Base-by-base conservation (phyloP, 306 rosid genomes). In the Glycine latifolia region DNA sequence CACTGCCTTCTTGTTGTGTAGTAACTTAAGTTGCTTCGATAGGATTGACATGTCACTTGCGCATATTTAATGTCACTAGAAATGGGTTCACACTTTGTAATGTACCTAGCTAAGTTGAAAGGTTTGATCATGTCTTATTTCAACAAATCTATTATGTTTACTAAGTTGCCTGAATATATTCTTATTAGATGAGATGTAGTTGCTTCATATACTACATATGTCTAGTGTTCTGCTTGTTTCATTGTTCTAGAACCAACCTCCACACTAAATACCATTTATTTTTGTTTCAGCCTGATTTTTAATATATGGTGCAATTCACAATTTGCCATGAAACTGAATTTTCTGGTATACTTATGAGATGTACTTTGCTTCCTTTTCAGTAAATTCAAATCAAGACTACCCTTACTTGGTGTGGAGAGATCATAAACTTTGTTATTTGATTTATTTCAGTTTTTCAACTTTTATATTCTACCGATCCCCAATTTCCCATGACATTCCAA, bases 21-120 rank as follows among this genome's bases (percentile, higher is more conserved):
- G 67, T 87, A 79, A 89, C 78, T 50, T 77, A 47, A 56, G 70
- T 82, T 85, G 56, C 75, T 91, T 83, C 72, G 73, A 61, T 91
- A 95, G 96, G 98, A 84, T 82, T 46, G 56, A 90, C 80, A 89
- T 97, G 17, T 83, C 79, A 17, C 96, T 20, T 20, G 91, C 65
- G 94, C 99, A 17, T 95, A 91, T 86, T 89, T 95, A 55, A 89
- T 95, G 78, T 77, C 97, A 26, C 98, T 97, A 0, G 89, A 88
- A 56, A 86, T 87, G 61, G 99, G 98, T 65, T 91, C 99, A 52
- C 94, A 91, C 87, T 95, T 95, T 67, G 89, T 87, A 48, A 95
- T 95, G 98, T 95, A 91, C 87, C 88, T 95, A 41, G 97, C 97
- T 50, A 92, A 93, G 86, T 85, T 95, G 92, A 90, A 92, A 91